These are phyloP conservation scores for Camelina hispida DNA, from an alignment of 345 rosid species.

Conservation along the genomic window DNA sequence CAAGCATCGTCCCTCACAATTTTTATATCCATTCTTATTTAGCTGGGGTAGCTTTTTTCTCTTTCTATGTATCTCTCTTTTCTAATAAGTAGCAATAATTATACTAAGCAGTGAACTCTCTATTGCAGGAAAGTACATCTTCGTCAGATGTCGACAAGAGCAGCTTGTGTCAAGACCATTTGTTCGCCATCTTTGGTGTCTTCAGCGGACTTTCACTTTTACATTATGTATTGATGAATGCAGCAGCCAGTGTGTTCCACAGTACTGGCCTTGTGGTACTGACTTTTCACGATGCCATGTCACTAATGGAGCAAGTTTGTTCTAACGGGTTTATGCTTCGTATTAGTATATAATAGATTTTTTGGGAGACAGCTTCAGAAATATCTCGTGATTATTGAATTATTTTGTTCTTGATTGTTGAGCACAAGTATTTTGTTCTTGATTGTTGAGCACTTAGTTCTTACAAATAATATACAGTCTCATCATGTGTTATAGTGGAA, in stretches of 20 bases:
- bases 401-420: too few relatives aligned
- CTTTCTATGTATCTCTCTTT: not conserved
- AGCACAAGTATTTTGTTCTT: too few relatives aligned
- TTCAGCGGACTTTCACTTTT: conserved; percentile 78
- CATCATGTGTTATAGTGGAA: too few relatives aligned
- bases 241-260: conserved; percentile 85
- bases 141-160: conserved; percentile 56
- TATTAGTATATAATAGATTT: not conserved
- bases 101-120: conserved; percentile 28
- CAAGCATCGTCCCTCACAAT: conserved; percentile 82
- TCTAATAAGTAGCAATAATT: conserved; percentile 15
- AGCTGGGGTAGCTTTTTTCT: conserved; percentile 59
- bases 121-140: conserved; percentile 63
- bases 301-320: conserved; percentile 89
- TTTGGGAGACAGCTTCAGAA: too few relatives aligned
- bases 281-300: conserved; percentile 90
- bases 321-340: conserved; percentile 20
- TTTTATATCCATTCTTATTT: conserved; percentile 95
- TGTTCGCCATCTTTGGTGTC: conserved; percentile 69
- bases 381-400: too few relatives aligned
- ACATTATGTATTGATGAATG: conserved; percentile 73
- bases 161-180: conserved; percentile 70
- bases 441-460: too few relatives aligned
- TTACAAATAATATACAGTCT: too few relatives aligned
- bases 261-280: conserved; percentile 70